Percentiles rank a stretch among this genome's conserved stretches.
phyloP scores from a whole-genome alignment of 306 rosid species.

The Glycine soja region DNA sequence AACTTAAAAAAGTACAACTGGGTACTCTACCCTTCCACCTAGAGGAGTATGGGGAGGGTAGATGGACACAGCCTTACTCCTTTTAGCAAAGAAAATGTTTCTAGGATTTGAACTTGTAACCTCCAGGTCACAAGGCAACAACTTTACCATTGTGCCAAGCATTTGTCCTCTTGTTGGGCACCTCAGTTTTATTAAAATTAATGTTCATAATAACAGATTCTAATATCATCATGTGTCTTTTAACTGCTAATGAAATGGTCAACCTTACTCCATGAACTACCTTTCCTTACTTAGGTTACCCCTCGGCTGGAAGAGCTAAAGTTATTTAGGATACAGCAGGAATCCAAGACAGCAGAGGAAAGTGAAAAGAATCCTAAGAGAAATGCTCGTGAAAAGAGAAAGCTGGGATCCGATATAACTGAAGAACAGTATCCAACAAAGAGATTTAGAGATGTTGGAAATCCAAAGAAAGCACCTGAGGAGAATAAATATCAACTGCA shows the following conservation, averaged over 20 bases:
- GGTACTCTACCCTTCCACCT: background rate
- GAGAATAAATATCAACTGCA: slow-evolving; percentile 56
- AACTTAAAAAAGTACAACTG: background rate
- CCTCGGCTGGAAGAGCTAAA: slow-evolving; percentile 81
- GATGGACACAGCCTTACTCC: background rate
- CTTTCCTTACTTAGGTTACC: slow-evolving; percentile 65
- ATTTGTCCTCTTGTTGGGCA: background rate
- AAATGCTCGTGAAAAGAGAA: slow-evolving; percentile 75
- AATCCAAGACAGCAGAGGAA: slow-evolving; percentile 65
- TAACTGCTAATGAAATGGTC: slow-evolving; percentile 27
- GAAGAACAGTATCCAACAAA: slow-evolving; percentile 67
- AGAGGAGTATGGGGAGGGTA: background rate
- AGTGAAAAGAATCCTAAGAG: slow-evolving; percentile 61
- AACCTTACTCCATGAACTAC: slow-evolving; percentile 6
- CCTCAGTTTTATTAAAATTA: slow-evolving; percentile 15
- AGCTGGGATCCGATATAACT: slow-evolving; percentile 57
- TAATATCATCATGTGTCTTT: slow-evolving; percentile 18
- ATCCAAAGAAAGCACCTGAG: slow-evolving; percentile 53
- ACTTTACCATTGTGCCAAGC: background rate
- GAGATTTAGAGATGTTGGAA: slow-evolving; percentile 65
- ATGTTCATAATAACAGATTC: background rate
- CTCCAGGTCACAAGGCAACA: background rate
- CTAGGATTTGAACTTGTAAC: background rate
- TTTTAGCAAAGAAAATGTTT: background rate
- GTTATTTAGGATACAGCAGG: slow-evolving; percentile 72